Percentiles rank a stretch among this genome's conserved stretches.
phyloP scores from a whole-genome alignment of 345 rosid species.

The Eucalyptus leucophloia region DNA sequence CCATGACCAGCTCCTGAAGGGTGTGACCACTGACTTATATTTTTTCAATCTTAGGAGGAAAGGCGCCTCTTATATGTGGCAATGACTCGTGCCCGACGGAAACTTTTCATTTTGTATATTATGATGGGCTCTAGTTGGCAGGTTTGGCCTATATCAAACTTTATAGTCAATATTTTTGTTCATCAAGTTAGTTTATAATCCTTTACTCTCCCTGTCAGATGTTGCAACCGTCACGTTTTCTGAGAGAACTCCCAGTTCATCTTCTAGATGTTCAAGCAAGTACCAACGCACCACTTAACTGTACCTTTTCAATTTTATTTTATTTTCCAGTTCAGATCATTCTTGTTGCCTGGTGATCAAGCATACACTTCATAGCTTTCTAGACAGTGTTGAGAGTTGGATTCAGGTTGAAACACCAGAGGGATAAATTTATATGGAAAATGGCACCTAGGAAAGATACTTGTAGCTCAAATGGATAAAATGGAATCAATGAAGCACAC shows the following conservation, averaged over 20 bases:
- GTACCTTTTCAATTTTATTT: background rate
- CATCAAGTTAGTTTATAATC: background rate
- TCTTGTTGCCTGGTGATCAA: background rate
- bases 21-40: background rate
- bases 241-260: conserved; percentile 79
- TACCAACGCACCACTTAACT: background rate
- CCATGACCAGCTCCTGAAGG: background rate
- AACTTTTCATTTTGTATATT: conserved; percentile 65
- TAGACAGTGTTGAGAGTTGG: background rate
- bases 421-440: background rate
- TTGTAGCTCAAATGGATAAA: background rate
- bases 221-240: conserved; percentile 91
- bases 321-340: background rate
- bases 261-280: conserved; percentile 60
- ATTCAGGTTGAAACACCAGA: background rate
- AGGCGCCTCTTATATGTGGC: conserved; percentile 87
- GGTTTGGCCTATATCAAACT: conserved; percentile 29
- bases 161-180: background rate
- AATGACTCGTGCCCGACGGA: conserved; percentile 91
- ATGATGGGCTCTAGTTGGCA: conserved; percentile 89
- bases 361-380: background rate
- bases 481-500: background rate
- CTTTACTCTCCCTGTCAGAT: conserved; percentile 25
- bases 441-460: background rate
- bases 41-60: conserved; percentile 55